Conservation (phyloP, 2,329 filamentous ascomycete genomes). For the Xylaria sp. region DNA sequence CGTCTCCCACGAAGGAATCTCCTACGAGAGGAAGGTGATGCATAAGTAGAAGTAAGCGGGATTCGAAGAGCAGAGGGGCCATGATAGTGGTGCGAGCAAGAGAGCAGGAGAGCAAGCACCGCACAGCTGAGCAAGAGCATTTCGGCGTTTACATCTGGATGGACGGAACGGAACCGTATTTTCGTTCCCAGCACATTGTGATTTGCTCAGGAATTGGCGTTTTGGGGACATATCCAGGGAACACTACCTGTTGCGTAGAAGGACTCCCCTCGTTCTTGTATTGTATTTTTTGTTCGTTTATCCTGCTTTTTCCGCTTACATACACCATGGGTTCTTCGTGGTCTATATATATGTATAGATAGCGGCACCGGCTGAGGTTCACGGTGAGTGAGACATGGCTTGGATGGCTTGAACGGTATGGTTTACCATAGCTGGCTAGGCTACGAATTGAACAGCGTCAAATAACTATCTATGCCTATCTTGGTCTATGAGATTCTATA, state of each 20-base stretch:
- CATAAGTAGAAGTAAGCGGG: too few relatives aligned
- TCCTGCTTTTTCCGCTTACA: not conserved
- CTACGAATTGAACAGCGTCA: slow-evolving; percentile 15
- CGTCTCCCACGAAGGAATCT: slow-evolving; percentile 19
- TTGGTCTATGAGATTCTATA: not conserved
- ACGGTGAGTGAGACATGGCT: slow-evolving; percentile 1
- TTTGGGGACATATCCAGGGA: slow-evolving; percentile 16
- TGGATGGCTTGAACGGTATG: slow-evolving; percentile 9
- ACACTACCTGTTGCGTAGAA: not conserved
- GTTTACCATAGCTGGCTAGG: slow-evolving; percentile 10
- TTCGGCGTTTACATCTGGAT: slow-evolving; percentile 26
- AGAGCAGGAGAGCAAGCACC: not conserved
- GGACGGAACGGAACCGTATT: not conserved
- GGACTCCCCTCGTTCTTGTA: slow-evolving; percentile 3
- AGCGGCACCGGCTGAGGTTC: not conserved
- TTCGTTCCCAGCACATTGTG: slow-evolving; percentile 1
- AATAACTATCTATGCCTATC: not conserved
- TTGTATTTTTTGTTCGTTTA: slow-evolving; percentile 6
- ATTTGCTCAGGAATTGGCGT: slow-evolving; percentile 20
- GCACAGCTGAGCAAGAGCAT: slow-evolving; percentile 23
- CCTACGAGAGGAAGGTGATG: slow-evolving; percentile 2
- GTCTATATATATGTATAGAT: slow-evolving; percentile 15
- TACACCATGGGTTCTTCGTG: not conserved
- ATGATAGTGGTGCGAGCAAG: not conserved
- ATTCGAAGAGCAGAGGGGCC: too few relatives aligned